These are phyloP conservation scores for Cymbomonas tetramitiformis DNA, from an alignment of 139 green algal genomes.

Conservation along the genomic window DNA sequence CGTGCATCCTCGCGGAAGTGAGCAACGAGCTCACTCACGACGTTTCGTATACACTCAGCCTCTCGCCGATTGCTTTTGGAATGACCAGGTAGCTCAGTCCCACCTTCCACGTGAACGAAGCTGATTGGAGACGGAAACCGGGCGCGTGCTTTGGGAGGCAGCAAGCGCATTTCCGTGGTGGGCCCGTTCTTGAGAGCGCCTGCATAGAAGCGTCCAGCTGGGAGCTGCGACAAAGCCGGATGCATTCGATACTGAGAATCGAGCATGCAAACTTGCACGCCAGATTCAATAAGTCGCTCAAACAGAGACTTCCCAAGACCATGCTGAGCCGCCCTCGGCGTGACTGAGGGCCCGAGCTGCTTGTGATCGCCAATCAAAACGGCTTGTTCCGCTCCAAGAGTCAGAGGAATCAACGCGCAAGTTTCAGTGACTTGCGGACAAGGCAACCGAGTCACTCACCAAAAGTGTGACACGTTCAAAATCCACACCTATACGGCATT, in stretches of 20 bases:
- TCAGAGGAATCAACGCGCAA: constrained; percentile 60
- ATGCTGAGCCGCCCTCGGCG: constrained; percentile 35
- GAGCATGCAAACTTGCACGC: constrained; percentile 55
- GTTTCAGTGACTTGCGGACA: constrained; percentile 71
- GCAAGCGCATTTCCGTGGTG: constrained; percentile 13
- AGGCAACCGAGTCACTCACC: too few species aligned
- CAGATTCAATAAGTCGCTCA: constrained; percentile 40
- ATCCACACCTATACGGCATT: too few species aligned
- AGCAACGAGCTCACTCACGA: constrained; percentile 24
- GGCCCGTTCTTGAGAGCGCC: constrained; percentile 24
- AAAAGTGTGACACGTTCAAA: too few species aligned
- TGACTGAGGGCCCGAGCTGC: constrained; percentile 77
- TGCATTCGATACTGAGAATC: constrained; percentile 39
- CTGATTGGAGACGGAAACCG: constrained; percentile 16
- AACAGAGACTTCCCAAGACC: constrained; percentile 68
- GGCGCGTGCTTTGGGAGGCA: constrained; percentile 5
- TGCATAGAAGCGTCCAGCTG: constrained; percentile 42
- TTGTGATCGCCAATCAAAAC: constrained; percentile 78
- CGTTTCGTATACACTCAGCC: constrained; percentile 36
- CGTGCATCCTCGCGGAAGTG: constrained; percentile 24
- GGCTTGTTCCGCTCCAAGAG: constrained; percentile 52
- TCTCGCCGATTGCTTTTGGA: constrained; percentile 47
- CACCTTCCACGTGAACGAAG: neutral
- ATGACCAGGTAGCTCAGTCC: neutral
- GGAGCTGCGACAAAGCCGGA: constrained; percentile 13